Base-by-base conservation (phyloP, 2,329 filamentous ascomycete genomes). In the Neonectria neomacrospora region DNA sequence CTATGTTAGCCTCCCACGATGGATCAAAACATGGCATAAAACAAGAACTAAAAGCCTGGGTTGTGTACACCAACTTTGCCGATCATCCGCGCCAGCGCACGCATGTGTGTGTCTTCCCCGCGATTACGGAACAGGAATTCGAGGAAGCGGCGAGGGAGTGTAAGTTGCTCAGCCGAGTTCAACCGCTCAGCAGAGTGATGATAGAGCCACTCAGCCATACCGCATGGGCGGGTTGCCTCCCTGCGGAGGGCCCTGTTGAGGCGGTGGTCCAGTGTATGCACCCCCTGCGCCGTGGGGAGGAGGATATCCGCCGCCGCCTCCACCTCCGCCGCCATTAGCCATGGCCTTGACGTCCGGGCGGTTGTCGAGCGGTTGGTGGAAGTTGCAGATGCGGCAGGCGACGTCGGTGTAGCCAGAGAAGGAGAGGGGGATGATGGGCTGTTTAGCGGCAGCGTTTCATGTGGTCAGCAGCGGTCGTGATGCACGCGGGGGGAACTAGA, bases 321-420 rank as follows among this genome's bases (percentile, higher is more conserved):
- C 63, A 2, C 57, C 23, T 26, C 23, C 77, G n/a, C 78, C 80
- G 32, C 80, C 80, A 50, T 79, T 78, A 68, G 75, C 78, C 81
- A 88, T 85, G 58, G 80, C 80, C 74, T 83, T 81, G 52, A 88
- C 85, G 63, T 89, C 86, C 12, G 80, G 84, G 14, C 86, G 80
- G 71, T 84, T 81, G 67, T 86, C 81, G 58, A 90, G 82, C 10
- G 88, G 87, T 76, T 94, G 90, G 67, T 87, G 85, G 76, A 93
- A 94, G 75, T 90, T 88, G 84, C 91, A 95, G 76, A 94, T 88
- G 73, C 88, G 85, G 81, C 91, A 95, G 63, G 84, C 81, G 59
- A 95, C 85, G 72, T 93, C 91, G 70, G 89, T 82, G 78, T 90
- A 89, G 58, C 87, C 88, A 61, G 86, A 84, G 67, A 90, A 81